phyloP scores from a whole-genome alignment of 2,329 filamentous ascomycete genomes.

The Xylaria sp. region DNA sequence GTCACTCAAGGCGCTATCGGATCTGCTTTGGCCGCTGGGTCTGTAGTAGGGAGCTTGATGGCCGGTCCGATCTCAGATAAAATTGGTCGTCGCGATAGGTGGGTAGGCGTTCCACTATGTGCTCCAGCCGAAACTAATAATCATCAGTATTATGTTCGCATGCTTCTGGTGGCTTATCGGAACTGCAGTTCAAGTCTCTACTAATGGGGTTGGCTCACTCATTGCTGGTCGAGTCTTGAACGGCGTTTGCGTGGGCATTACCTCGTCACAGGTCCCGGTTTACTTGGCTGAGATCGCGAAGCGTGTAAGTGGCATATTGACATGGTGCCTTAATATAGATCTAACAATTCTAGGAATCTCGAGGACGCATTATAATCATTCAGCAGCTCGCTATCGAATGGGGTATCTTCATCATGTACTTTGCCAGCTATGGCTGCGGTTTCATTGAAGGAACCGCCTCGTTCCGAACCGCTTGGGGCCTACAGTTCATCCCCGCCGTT shows the following conservation, averaged over 20 bases:
- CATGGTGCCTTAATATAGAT: background rate
- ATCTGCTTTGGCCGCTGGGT: slow-evolving; percentile 63
- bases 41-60: slow-evolving; percentile 60
- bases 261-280: slow-evolving; percentile 74
- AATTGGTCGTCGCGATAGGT: slow-evolving; percentile 57
- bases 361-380: slow-evolving; percentile 74
- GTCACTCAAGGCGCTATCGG: slow-evolving; percentile 64
- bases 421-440: slow-evolving; percentile 72
- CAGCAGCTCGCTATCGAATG: slow-evolving; percentile 82
- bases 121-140: slow-evolving; percentile 14
- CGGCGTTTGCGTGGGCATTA: slow-evolving; percentile 73
- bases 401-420: slow-evolving; percentile 78
- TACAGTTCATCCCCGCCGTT: slow-evolving; percentile 71
- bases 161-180: slow-evolving; percentile 66
- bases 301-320: slow-evolving; percentile 45
- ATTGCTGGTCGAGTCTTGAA: slow-evolving; percentile 69
- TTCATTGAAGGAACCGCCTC: slow-evolving; percentile 67
- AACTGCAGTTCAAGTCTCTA: slow-evolving; percentile 68
- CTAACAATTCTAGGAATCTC: slow-evolving; percentile 51
- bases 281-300: slow-evolving; percentile 75
- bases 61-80: slow-evolving; percentile 63
- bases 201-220: slow-evolving; percentile 66
- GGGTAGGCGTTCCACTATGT: background rate
- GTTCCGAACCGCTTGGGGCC: slow-evolving; percentile 73
- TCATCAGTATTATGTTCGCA: slow-evolving; percentile 56